These are phyloP conservation scores for Fusarium anguioides DNA, from an alignment of 2,329 filamentous ascomycete genomes.

Conservation along the genomic window DNA sequence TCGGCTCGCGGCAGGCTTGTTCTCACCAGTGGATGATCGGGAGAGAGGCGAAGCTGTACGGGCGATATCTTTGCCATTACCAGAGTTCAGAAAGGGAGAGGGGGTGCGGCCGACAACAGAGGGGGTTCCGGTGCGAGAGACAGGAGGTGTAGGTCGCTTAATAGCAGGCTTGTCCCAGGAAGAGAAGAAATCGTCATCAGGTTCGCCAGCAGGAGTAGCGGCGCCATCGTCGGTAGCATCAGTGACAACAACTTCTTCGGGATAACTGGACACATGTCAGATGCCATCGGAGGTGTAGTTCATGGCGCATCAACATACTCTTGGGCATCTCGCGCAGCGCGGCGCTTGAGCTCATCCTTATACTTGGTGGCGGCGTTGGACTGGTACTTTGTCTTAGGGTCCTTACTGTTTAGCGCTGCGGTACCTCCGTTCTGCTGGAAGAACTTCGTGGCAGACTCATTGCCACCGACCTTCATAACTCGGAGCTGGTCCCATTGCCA, in stretches of 20 bases:
- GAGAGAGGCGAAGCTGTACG: conserved; percentile 86
- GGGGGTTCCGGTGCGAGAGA: conserved; percentile 89
- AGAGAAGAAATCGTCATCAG: conserved; percentile 97
- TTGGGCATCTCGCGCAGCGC: conserved; percentile 83
- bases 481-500: conserved; percentile 99
- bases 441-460: conserved; percentile 97
- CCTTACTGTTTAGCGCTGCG: conserved; percentile 94
- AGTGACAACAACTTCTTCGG: conserved; percentile 84
- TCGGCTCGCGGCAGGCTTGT: conserved; percentile 73
- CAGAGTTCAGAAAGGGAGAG: conserved; percentile 89
- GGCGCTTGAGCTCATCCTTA: conserved; percentile 93
- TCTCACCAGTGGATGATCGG: conserved; percentile 64
- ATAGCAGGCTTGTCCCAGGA: conserved; percentile 99
- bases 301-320: conserved; percentile 69
- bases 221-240: conserved; percentile 77
- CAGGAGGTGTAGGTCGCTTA: conserved; percentile 93
- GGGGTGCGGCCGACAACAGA: conserved; percentile 81
- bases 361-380: conserved; percentile 95
- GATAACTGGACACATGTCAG: conserved; percentile 69
- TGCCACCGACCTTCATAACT: conserved; percentile 97
- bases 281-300: neutral
- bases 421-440: conserved; percentile 97
- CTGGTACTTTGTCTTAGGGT: conserved; percentile 96
- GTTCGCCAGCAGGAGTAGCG: conserved; percentile 82
- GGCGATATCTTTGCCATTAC: conserved; percentile 76